Percentiles rank a stretch among this genome's conserved stretches.
Evolutionary conservation across 768 basidiomycete genomes (phyloP).

Genomic region (Tylopilus vinaceipallidus): DNA sequence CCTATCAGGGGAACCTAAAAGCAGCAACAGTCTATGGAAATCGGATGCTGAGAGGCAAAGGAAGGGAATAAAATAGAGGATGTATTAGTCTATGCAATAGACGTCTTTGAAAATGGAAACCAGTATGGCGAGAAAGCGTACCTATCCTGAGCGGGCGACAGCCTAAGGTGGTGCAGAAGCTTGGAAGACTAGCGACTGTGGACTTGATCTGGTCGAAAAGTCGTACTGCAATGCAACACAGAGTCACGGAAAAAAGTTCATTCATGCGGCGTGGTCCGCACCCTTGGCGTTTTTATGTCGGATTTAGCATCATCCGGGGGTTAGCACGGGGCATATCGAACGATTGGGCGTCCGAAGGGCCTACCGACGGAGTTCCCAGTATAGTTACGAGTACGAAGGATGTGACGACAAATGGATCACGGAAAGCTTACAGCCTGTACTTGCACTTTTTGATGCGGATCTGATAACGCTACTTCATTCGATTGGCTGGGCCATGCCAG

Average conservation of each 20-base stretch:
- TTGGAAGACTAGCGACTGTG: background rate
- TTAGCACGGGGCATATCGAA: background rate
- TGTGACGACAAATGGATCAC: background rate
- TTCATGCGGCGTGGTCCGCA: background rate
- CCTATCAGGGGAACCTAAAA: too few relatives aligned
- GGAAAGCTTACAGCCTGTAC: background rate
- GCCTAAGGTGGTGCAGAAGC: too few relatives aligned
- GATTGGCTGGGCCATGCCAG: conserved; percentile 9
- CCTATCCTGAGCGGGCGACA: background rate
- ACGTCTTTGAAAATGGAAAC: background rate
- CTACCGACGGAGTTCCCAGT: background rate
- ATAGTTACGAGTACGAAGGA: too few relatives aligned
- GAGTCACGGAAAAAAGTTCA: background rate
- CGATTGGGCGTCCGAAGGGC: background rate
- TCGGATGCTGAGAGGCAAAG: background rate
- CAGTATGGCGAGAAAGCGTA: too few relatives aligned
- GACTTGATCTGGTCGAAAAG: background rate
- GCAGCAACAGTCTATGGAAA: background rate
- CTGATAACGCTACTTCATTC: background rate
- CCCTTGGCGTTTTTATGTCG: conserved; percentile 4
- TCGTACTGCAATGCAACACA: too few relatives aligned
- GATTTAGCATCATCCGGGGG: conserved; percentile 12
- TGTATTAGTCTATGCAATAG: background rate
- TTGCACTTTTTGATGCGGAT: background rate
- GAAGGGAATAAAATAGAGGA: background rate